A percentile compares a stretch with the other conserved stretches of the same genome.
phyloP scores from a whole-genome alignment of 1,284 basidiomycete genomes.

The Cystobasidiaceae sp. region DNA sequence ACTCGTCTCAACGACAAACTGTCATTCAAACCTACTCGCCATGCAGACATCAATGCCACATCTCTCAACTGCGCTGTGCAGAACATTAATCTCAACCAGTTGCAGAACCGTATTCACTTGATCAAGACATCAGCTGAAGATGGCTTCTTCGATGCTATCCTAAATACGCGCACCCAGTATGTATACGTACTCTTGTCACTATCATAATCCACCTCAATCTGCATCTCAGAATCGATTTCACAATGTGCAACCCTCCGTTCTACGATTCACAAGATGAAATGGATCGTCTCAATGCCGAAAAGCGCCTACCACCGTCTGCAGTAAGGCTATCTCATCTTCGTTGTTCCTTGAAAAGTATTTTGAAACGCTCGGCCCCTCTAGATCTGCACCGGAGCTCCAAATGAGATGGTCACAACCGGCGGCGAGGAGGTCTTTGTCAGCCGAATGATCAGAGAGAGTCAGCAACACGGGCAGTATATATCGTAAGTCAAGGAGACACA shows the following conservation, averaged over 20 bases:
- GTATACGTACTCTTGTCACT: not conserved
- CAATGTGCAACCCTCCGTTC: slow-evolving; percentile 95
- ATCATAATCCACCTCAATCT: not conserved
- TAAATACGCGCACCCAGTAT: slow-evolving; percentile 44
- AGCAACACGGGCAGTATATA: slow-evolving; percentile 52
- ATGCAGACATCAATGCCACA: slow-evolving; percentile 49
- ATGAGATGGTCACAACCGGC: slow-evolving; percentile 79
- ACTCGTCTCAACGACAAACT: not conserved
- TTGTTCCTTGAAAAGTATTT: not conserved
- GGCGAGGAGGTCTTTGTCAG: slow-evolving; percentile 76
- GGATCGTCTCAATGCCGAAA: slow-evolving; percentile 55
- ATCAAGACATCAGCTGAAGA: slow-evolving; percentile 48
- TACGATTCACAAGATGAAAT: slow-evolving; percentile 70
- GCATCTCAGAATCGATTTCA: slow-evolving; percentile 57
- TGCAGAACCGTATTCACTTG: slow-evolving; percentile 55
- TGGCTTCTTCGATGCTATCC: slow-evolving; percentile 53
- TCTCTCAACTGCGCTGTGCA: slow-evolving; percentile 56
- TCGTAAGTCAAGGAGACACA: slow-evolving; percentile 48
- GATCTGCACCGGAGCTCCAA: slow-evolving; percentile 74
- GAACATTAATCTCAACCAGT: slow-evolving; percentile 57
- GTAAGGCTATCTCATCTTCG: slow-evolving; percentile 50
- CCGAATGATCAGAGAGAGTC: slow-evolving; percentile 71
- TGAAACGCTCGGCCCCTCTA: slow-evolving; percentile 40
- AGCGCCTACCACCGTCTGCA: slow-evolving; percentile 60
- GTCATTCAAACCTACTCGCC: not conserved